A percentile compares a stretch with the other conserved stretches of the same genome.
Evolutionary conservation across 2,329 filamentous ascomycete species (phyloP).

Genomic region (Thelonectria discophora): DNA sequence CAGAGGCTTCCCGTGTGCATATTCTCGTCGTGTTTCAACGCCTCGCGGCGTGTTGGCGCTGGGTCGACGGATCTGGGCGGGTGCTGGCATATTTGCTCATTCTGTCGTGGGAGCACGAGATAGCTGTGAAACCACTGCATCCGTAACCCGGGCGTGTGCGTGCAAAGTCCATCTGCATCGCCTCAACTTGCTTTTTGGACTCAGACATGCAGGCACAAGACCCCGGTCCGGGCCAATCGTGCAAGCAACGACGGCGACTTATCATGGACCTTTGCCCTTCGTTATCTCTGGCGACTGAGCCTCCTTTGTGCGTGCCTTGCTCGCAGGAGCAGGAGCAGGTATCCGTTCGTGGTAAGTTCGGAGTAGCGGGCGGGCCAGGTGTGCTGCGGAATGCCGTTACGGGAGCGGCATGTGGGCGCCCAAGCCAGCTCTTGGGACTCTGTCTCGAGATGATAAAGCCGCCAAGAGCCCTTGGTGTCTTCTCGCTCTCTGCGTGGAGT

Average conservation of each 20-base stretch:
- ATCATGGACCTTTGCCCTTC: slow-evolving; percentile 21
- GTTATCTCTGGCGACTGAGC: slow-evolving; percentile 17
- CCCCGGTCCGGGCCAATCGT: too few relatives aligned
- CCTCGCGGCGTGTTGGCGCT: not conserved
- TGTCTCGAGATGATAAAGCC: too few relatives aligned
- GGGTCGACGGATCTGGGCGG: not conserved
- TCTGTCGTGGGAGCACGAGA: slow-evolving; percentile 6
- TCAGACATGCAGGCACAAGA: too few relatives aligned
- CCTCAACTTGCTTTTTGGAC: slow-evolving; percentile 2
- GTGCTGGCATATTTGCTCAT: slow-evolving; percentile 17
- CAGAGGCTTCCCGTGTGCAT: slow-evolving; percentile 9
- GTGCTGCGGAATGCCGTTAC: slow-evolving; percentile 5
- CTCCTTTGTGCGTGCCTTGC: slow-evolving; percentile 15
- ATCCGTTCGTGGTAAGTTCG: too few relatives aligned
- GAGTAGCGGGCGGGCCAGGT: too few relatives aligned
- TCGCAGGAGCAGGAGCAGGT: slow-evolving; percentile 17
- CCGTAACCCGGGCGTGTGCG: not conserved
- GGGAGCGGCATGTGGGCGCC: not conserved
- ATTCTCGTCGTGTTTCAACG: slow-evolving; percentile 20
- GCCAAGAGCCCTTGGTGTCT: slow-evolving; percentile 6
- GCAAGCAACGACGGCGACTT: slow-evolving; percentile 20
- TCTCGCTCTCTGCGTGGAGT: slow-evolving; percentile 7
- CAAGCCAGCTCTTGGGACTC: not conserved
- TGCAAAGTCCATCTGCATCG: not conserved
- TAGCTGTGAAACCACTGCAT: slow-evolving; percentile 11